Evolutionary conservation across 1,284 basidiomycete genomes (phyloP).

Genomic region (Vanrija humicola): DNA sequence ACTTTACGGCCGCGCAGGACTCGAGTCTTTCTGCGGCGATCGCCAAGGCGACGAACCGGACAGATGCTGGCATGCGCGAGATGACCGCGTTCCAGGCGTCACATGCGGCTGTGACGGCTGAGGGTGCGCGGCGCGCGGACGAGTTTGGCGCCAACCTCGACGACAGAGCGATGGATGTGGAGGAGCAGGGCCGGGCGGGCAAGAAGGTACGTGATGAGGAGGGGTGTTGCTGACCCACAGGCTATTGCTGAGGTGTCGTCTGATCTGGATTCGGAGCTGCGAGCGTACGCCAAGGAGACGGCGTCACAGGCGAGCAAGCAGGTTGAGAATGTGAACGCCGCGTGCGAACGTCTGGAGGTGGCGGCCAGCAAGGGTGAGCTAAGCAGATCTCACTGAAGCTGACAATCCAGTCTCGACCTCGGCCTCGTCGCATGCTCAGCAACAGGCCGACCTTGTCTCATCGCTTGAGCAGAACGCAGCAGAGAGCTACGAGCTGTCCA

Average conservation of each 20-base stretch:
- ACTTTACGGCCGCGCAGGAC: constrained; percentile 67
- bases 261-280: constrained; percentile 22
- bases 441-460: constrained; percentile 2
- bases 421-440: neutral
- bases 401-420: neutral
- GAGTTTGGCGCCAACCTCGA: neutral
- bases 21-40: constrained; percentile 63
- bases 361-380: constrained; percentile 25
- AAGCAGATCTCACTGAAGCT: neutral
- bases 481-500: neutral
- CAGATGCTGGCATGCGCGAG: neutral
- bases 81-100: constrained; percentile 2
- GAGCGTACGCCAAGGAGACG: constrained; percentile 26
- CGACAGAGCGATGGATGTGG: neutral
- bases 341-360: constrained; percentile 21
- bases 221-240: neutral
- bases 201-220: neutral
- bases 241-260: constrained; percentile 26
- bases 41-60: constrained; percentile 56
- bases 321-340: constrained; percentile 22
- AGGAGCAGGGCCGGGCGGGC: constrained; percentile 1
- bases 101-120: neutral
- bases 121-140: neutral
- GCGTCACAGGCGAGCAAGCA: constrained; percentile 22
- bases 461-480: constrained; percentile 1